Percentiles rank a stretch among this genome's conserved stretches.
These are phyloP conservation scores for Chalciporus sp. DNA, from an alignment of 1,284 basidiomycete genomes.

Conservation along the genomic window DNA sequence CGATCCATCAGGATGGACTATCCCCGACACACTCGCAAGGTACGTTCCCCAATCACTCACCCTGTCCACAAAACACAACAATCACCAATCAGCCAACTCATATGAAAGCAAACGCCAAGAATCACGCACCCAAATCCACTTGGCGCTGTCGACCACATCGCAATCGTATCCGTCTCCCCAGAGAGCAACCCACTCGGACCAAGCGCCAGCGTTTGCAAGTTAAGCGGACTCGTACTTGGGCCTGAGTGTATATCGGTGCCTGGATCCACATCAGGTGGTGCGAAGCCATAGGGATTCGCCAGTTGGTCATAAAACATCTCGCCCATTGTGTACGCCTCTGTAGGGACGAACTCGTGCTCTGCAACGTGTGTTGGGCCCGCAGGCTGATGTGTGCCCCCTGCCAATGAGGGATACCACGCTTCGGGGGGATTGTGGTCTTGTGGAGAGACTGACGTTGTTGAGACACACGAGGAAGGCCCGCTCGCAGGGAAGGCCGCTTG, in stretches of 20 bases:
- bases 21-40: constrained; percentile 29
- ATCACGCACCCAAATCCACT: constrained; percentile 55
- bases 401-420: constrained; percentile 24
- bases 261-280: constrained; percentile 1
- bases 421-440: constrained; percentile 12
- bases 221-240: background rate
- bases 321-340: constrained; percentile 24
- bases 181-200: constrained; percentile 10
- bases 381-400: background rate
- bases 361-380: background rate
- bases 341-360: constrained; percentile 11
- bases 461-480: background rate
- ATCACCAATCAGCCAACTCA: background rate
- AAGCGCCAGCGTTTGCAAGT: constrained; percentile 5
- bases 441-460: constrained; percentile 1
- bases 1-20: constrained; percentile 16
- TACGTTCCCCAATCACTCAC: constrained; percentile 40
- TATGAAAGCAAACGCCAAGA: background rate
- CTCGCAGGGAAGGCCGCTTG: constrained; percentile 27
- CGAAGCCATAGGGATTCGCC: constrained; percentile 13
- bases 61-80: constrained; percentile 16
- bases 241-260: background rate
- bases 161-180: constrained; percentile 49
- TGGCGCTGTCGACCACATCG: constrained; percentile 63
- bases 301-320: constrained; percentile 29